Percentiles rank a stretch among this genome's conserved stretches.
These are phyloP conservation scores for Gastrolobium villosum DNA, from an alignment of 306 rosid genomes.

Conservation along the genomic window DNA sequence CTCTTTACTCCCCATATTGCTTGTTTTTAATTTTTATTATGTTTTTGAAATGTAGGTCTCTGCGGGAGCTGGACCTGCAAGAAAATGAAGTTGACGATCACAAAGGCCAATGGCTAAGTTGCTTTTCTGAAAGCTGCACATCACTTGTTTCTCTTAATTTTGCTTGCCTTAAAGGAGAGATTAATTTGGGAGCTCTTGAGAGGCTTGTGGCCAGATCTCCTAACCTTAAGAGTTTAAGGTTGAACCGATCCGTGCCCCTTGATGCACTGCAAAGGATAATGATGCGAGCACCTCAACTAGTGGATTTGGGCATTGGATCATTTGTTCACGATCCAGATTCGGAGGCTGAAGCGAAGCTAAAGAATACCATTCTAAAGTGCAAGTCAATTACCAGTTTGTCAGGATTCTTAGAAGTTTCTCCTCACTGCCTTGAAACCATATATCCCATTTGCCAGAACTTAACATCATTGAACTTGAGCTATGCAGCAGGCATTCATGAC, in stretches of 20 bases:
- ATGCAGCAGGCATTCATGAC: constrained; percentile 82
- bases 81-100: constrained; percentile 92
- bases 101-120: constrained; percentile 89
- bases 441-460: constrained; percentile 75
- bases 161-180: constrained; percentile 92
- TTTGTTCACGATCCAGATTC: constrained; percentile 63
- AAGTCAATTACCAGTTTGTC: constrained; percentile 81
- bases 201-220: constrained; percentile 94
- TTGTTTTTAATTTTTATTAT: background rate
- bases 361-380: constrained; percentile 63
- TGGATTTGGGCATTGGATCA: constrained; percentile 88
- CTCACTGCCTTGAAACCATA: constrained; percentile 69
- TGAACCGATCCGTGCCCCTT: constrained; percentile 77
- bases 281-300: constrained; percentile 74
- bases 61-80: constrained; percentile 94
- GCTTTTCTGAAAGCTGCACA: constrained; percentile 86
- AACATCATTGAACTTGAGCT: constrained; percentile 86
- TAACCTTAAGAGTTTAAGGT: constrained; percentile 75
- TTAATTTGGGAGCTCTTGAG: constrained; percentile 76
- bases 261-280: constrained; percentile 71
- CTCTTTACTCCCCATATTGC: constrained; percentile 5
- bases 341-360: constrained; percentile 58
- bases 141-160: constrained; percentile 89
- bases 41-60: constrained; percentile 57
- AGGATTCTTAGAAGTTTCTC: constrained; percentile 85